phyloP scores from a whole-genome alignment of 1,284 basidiomycete genomes.

The Ganoderma sp. region DNA sequence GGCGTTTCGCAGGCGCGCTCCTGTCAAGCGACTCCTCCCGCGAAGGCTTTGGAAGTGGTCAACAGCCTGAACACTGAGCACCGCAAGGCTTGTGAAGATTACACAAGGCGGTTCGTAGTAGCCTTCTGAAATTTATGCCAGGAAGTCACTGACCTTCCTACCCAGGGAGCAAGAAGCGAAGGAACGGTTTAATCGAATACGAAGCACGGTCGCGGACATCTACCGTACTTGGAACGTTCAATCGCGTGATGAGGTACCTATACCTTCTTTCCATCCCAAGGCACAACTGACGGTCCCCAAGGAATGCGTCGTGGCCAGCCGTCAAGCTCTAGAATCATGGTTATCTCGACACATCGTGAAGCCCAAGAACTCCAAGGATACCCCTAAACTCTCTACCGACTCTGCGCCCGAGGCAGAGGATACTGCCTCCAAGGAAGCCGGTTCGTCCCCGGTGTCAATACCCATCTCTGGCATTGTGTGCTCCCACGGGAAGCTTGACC shows the following conservation, averaged over 20 bases:
- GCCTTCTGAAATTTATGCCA: not conserved
- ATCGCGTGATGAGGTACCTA: constrained; percentile 53
- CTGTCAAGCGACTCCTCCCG: constrained; percentile 48
- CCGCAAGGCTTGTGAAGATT: constrained; percentile 56
- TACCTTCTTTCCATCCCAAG: constrained; percentile 5
- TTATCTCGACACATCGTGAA: constrained; percentile 50
- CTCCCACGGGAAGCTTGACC: constrained; percentile 62
- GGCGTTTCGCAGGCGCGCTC: not conserved
- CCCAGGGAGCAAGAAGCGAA: constrained; percentile 52
- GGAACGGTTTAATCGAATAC: constrained; percentile 53
- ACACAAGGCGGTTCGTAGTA: constrained; percentile 52
- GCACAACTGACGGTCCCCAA: constrained; percentile 35
- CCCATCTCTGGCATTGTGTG: constrained; percentile 57
- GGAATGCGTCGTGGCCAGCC: constrained; percentile 64
- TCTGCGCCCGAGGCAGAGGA: not conserved
- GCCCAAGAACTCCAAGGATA: constrained; percentile 20
- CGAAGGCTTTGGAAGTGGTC: constrained; percentile 59
- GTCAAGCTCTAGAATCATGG: constrained; percentile 66
- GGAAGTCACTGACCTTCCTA: not conserved
- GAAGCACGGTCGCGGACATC: constrained; percentile 61
- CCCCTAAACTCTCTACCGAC: constrained; percentile 1
- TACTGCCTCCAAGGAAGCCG: not conserved
- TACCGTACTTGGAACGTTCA: constrained; percentile 67
- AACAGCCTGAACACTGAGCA: constrained; percentile 60
- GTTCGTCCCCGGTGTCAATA: constrained; percentile 18